Base-by-base conservation (phyloP, 2,329 filamentous ascomycete species). In the Camptophora hylomeconis region DNA sequence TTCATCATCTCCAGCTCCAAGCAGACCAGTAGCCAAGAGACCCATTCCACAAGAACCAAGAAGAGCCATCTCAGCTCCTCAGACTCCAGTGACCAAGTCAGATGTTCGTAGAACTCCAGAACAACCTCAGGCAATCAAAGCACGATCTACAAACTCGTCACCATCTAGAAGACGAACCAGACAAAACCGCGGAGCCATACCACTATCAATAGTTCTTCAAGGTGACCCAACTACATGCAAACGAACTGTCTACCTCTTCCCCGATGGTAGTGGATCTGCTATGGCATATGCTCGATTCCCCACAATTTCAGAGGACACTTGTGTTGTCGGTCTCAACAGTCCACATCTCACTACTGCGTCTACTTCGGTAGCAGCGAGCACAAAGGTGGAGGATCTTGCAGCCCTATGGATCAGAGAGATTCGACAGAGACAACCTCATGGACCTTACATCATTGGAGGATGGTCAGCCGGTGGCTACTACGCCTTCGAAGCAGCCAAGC, bases 381-480 rank as follows among this genome's bases (percentile, higher is more conserved):
- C 31, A 41, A 21, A 21, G 9, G 14, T 17, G 12, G 18, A 26
- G 8, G 48, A 51, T 14, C 38, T 62, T 4, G 51, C 54, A 3
- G 34, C 36, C 4, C 46, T 45, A 2, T 65, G 58, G 31, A 32
- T 62, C n/a, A 44, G 39, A 5, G 61, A 64, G 32, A 54, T 67
- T 18, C 56, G 53, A 3, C 56, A 56, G n/a, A 51, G 60, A 14
- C 58, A 67, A 37, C 56, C 61, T 4, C 49, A 51, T 8, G 58
- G 60, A 0, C 73, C 75, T 1, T 81, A 80, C 52, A 64, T 66
- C 28, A 53, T 83, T 1, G 68, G 72, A 10, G 80, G 80, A 14
- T 84, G 78, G 79, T 80, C 72, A n/a, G 78, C 76, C 1, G 80
- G 79, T 15, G 78, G 79, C 19, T 75, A 81, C 26, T 73, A 75